phyloP scores from a whole-genome alignment of 2,329 filamentous ascomycete genomes.

The Aspergillus costaricaensis region DNA sequence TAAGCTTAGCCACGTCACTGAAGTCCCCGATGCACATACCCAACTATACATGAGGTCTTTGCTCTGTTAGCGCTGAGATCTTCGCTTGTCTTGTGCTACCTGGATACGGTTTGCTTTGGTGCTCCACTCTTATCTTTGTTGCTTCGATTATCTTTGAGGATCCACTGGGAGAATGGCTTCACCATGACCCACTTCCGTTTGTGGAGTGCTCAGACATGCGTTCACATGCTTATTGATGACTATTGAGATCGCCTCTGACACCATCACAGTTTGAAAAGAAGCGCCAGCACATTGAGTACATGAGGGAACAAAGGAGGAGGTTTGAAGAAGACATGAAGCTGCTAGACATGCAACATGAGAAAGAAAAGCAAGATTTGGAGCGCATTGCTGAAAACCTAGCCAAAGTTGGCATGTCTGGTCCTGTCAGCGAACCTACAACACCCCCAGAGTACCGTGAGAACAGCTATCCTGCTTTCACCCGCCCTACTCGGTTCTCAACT shows the following conservation, averaged over 20 bases:
- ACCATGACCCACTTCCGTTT: neutral
- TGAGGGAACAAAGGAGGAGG: slow-evolving; percentile 82
- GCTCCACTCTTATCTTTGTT: neutral
- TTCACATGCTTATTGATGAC: slow-evolving; percentile 1
- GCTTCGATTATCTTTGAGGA: neutral
- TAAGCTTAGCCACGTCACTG: slow-evolving; percentile 40
- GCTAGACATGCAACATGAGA: slow-evolving; percentile 79
- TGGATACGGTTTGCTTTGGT: neutral
- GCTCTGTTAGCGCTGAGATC: neutral
- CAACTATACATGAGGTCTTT: neutral
- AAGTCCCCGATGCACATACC: neutral
- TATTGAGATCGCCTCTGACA: slow-evolving; percentile 38
- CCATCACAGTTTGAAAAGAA: slow-evolving; percentile 81
- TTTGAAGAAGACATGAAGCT: slow-evolving; percentile 93
- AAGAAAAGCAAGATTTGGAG: slow-evolving; percentile 79
- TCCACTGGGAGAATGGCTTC: neutral
- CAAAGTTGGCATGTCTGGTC: slow-evolving; percentile 61
- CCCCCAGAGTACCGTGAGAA: slow-evolving; percentile 88
- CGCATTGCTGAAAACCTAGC: slow-evolving; percentile 80
- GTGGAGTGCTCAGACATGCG: neutral
- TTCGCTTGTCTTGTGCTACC: neutral
- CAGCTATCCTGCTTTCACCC: slow-evolving; percentile 77
- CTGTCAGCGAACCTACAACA: slow-evolving; percentile 93
- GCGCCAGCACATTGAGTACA: slow-evolving; percentile 85
- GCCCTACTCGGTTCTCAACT: slow-evolving; percentile 84